Conservation (phyloP, 2,329 filamentous ascomycete species). For the Botrytis squamosa region DNA sequence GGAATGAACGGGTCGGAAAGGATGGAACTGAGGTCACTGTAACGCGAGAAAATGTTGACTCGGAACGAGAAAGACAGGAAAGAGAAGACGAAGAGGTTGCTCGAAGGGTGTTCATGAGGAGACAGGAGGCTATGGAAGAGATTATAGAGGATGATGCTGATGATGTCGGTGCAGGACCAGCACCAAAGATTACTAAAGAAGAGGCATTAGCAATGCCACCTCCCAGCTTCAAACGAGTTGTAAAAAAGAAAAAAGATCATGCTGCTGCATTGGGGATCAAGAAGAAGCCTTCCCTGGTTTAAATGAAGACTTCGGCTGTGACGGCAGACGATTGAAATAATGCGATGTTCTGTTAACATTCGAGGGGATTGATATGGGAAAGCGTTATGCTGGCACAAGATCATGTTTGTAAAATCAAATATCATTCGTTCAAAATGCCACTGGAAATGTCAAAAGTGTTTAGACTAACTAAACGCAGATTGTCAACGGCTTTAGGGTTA, state of each 20-base stretch:
- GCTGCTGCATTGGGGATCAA: constrained; percentile 78
- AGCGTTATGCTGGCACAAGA: not conserved
- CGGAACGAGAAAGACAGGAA: constrained; percentile 66
- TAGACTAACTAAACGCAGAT: not conserved
- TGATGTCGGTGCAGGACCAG: constrained; percentile 36
- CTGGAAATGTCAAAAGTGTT: not conserved
- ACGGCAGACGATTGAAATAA: not conserved
- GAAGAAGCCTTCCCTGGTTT: constrained; percentile 68
- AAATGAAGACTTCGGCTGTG: not conserved
- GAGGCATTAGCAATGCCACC: constrained; percentile 48
- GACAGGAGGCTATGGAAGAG: constrained; percentile 39
- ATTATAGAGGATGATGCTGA: constrained; percentile 39
- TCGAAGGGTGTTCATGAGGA: constrained; percentile 65
- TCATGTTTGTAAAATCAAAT: not conserved
- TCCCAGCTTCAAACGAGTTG: constrained; percentile 70
- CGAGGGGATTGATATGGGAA: not conserved
- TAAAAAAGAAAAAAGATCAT: constrained; percentile 86
- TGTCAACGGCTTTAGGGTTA: not conserved
- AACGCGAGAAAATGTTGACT: constrained; percentile 52
- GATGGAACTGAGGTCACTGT: constrained; percentile 63
- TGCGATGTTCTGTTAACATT: not conserved
- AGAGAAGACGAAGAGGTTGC: constrained; percentile 82
- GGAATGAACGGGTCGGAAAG: constrained; percentile 73
- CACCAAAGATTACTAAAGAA: constrained; percentile 41
- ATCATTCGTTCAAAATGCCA: not conserved